Conservation (phyloP, 2,329 filamentous ascomycete species). For the Diaporthe ampelina region DNA sequence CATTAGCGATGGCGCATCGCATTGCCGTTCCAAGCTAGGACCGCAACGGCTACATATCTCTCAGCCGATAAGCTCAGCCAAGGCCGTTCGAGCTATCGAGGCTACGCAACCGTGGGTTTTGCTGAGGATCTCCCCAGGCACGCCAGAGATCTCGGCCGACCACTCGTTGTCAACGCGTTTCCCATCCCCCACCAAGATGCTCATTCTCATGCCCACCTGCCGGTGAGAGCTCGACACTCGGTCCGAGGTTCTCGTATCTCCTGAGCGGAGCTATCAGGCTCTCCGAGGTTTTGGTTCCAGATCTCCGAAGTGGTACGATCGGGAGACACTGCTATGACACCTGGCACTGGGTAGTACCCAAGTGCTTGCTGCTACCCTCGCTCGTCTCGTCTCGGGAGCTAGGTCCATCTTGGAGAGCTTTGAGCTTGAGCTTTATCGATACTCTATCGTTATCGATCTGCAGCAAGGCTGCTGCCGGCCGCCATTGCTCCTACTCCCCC, state of each 20-base stretch:
- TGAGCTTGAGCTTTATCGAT: constrained; percentile 41
- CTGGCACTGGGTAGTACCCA: background rate
- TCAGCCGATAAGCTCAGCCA: constrained; percentile 36
- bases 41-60: constrained; percentile 41
- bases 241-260: constrained; percentile 18
- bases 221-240: constrained; percentile 18
- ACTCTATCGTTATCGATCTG: constrained; percentile 36
- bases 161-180: constrained; percentile 26
- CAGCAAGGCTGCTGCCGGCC: constrained; percentile 25
- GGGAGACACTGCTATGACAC: background rate
- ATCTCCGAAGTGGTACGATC: background rate
- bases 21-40: constrained; percentile 19
- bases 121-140: constrained; percentile 27
- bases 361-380: constrained; percentile 2
- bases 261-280: constrained; percentile 16
- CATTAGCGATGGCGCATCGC: constrained; percentile 15
- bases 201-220: background rate
- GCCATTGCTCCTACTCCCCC: background rate
- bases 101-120: background rate
- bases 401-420: constrained; percentile 21
- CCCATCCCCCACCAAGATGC: constrained; percentile 19
- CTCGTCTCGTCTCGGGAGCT: background rate
- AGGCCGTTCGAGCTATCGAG: constrained; percentile 4
- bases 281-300: background rate
- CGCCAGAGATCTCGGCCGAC: constrained; percentile 20